Conservation (phyloP, 164 flowering plant species). For the Tetrastigma voinierianum region DNA sequence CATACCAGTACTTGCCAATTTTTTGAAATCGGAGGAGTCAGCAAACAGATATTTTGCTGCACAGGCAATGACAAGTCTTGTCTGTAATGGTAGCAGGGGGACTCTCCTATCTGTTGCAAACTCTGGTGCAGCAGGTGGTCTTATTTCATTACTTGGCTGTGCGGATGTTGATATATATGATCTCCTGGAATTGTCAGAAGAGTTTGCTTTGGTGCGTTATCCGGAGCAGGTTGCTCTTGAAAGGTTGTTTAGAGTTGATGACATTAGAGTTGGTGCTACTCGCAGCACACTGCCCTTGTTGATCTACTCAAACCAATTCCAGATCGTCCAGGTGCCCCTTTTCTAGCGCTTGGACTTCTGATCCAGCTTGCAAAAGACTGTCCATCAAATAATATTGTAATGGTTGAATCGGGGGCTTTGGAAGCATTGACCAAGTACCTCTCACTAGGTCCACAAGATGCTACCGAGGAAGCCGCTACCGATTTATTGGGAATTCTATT, state of each 20-base stretch:
- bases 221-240: constrained; percentile 96
- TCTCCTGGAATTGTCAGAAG: constrained; percentile 77
- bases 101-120: constrained; percentile 93
- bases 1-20: constrained; percentile 73
- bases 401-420: constrained; percentile 96
- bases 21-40: constrained; percentile 81
- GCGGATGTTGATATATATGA: constrained; percentile 84
- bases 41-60: constrained; percentile 97
- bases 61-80: constrained; percentile 86
- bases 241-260: constrained; percentile 96
- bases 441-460: constrained; percentile 96
- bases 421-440: constrained; percentile 93
- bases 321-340: constrained; percentile 97
- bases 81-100: constrained; percentile 97
- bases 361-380: constrained; percentile 90
- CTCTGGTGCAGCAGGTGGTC: constrained; percentile 92
- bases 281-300: constrained; percentile 90
- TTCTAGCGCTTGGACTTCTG: constrained; percentile 79
- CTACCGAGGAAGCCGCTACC: constrained; percentile 96
- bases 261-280: constrained; percentile 91
- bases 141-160: constrained; percentile 91
- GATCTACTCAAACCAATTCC: constrained; percentile 98
- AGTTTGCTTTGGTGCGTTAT: constrained; percentile 64
- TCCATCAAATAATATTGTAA: constrained; percentile 73
- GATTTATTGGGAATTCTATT: constrained; percentile 83